These are phyloP conservation scores for Tetracladium marchalianum DNA, from an alignment of 495 filamentous ascomycete genomes.

Conservation along the genomic window DNA sequence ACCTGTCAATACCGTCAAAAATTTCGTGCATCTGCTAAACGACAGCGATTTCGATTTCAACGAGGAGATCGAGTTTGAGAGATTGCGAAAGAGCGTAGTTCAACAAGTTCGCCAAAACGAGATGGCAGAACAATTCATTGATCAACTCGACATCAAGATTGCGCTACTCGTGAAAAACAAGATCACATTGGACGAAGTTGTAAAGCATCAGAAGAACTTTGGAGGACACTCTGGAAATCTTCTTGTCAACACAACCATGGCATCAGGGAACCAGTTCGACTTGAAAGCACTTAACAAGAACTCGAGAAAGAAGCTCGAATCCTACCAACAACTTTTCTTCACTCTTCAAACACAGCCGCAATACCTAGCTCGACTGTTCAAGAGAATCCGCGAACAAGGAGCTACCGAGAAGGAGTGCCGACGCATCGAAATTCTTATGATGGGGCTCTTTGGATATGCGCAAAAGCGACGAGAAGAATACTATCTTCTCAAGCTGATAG, in stretches of 20 bases:
- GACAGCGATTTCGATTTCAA: constrained; percentile 99
- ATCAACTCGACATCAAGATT: constrained; percentile 98
- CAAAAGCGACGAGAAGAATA: constrained; percentile 97
- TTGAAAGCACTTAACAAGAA: constrained; percentile 96
- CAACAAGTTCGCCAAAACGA: constrained; percentile 97
- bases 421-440: constrained; percentile 82
- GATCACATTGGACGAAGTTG: constrained; percentile 96
- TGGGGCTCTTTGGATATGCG: constrained; percentile 95
- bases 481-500: constrained; percentile 84
- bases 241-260: constrained; percentile 75
- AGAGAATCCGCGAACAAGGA: constrained; percentile 70
- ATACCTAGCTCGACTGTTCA: constrained; percentile 84
- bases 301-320: constrained; percentile 86
- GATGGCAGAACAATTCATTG: constrained; percentile 93
- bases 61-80: constrained; percentile 93
- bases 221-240: constrained; percentile 84
- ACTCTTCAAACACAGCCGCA: constrained; percentile 93
- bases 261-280: constrained; percentile 87
- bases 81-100: constrained; percentile 84
- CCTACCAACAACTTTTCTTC: constrained; percentile 97
- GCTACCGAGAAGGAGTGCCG: constrained; percentile 89
- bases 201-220: constrained; percentile 93
- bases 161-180: constrained; percentile 98
- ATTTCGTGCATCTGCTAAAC: constrained; percentile 94
- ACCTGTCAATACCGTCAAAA: constrained; percentile 90